Percentiles rank a stretch among this genome's conserved stretches.
Evolutionary conservation across 1,284 basidiomycete genomes (phyloP).

Genomic region (Sporisorium exsertum): DNA sequence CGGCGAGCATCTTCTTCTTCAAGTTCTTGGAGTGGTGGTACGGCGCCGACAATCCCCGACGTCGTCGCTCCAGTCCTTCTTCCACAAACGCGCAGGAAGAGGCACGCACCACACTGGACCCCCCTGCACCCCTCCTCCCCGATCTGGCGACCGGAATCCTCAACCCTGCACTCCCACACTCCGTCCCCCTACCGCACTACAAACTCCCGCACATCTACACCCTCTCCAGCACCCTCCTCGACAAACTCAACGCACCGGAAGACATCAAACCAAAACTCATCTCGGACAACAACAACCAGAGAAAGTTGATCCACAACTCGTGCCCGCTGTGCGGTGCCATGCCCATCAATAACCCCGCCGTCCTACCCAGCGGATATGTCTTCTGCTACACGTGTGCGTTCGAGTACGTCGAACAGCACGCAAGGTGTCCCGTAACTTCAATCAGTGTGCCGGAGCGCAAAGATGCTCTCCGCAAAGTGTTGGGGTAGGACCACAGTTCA

Average conservation of each 20-base stretch:
- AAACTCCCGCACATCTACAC: conserved; percentile 31
- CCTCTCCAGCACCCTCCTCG: conserved; percentile 25
- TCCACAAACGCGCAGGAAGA: not conserved
- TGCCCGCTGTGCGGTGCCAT: conserved; percentile 83
- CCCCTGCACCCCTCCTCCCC: conserved; percentile 16
- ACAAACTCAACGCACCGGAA: not conserved
- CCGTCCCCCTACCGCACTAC: conserved; percentile 3
- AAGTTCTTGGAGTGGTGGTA: conserved; percentile 99
- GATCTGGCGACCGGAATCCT: conserved; percentile 16
- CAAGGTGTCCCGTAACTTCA: conserved; percentile 87
- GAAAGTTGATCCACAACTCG: conserved; percentile 75
- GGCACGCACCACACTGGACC: conserved; percentile 11
- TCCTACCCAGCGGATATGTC: conserved; percentile 91
- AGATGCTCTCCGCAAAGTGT: conserved; percentile 79
- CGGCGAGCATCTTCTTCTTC: conserved; percentile 93
- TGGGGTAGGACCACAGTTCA: conserved; percentile 73
- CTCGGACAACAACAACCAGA: not conserved
- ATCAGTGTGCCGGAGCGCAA: conserved; percentile 81
- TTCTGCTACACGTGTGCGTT: conserved; percentile 94
- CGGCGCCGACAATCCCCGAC: conserved; percentile 83
- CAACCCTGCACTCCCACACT: too few relatives aligned
- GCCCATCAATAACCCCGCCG: conserved; percentile 85
- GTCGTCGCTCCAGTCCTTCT: conserved; percentile 36
- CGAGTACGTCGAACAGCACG: conserved; percentile 82
- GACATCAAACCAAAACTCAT: conserved; percentile 44